Percentiles rank a stretch among this genome's conserved stretches.
These are phyloP conservation scores for Colletotrichum sp. DNA, from an alignment of 2,329 filamentous ascomycete genomes.

Conservation along the genomic window DNA sequence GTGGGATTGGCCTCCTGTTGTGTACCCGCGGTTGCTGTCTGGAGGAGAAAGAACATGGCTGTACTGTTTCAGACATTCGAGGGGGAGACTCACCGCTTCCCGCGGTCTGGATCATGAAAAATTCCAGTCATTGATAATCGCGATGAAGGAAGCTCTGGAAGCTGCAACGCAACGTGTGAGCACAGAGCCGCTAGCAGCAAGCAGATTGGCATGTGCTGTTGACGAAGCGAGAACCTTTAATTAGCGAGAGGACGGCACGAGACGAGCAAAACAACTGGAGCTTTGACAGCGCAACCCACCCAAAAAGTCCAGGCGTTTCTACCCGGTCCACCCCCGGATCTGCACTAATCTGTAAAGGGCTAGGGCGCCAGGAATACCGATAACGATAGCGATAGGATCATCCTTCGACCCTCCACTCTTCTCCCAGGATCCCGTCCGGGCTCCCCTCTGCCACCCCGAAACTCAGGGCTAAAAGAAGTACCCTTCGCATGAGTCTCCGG, in stretches of 20 bases:
- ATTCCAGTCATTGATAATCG: not conserved
- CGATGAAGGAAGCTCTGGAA: not conserved
- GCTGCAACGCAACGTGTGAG: not conserved
- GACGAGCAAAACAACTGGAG: constrained; percentile 5
- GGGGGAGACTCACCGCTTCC: not conserved
- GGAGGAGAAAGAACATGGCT: not conserved
- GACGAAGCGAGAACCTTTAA: not conserved
- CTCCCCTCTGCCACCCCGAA: constrained; percentile 15
- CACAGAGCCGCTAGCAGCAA: not conserved
- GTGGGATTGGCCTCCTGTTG: not conserved
- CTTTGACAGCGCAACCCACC: constrained; percentile 11
- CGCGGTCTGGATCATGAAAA: not conserved
- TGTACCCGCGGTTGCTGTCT: not conserved
- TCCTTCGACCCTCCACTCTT: constrained; percentile 15
- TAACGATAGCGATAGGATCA: constrained; percentile 21
- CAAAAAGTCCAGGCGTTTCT: constrained; percentile 16
- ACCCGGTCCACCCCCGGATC: constrained; percentile 20
- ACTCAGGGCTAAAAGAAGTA: not conserved
- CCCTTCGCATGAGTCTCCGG: not conserved
- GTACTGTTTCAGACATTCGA: not conserved
- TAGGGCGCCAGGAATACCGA: not conserved
- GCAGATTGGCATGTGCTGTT: not conserved
- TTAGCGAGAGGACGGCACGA: not conserved
- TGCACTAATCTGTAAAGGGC: constrained; percentile 5
- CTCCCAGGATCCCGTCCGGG: constrained; percentile 3